Evolutionary conservation across 2,329 filamentous ascomycete genomes (phyloP).

Genomic region (Exophiala mesophila): DNA sequence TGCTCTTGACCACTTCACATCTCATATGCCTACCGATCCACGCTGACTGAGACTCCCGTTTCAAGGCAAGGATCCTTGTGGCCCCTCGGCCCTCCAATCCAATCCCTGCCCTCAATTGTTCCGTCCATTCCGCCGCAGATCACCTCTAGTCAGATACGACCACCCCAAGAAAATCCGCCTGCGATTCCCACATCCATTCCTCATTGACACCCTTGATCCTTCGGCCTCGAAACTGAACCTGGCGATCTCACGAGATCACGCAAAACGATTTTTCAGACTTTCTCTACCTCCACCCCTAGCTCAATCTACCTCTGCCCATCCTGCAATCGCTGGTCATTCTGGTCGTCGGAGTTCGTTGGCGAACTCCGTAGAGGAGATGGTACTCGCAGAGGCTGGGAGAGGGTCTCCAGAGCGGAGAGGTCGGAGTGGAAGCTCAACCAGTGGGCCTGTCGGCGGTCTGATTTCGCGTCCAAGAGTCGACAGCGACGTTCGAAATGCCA

Average conservation of each 20-base stretch:
- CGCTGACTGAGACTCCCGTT: neutral
- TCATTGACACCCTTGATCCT: neutral
- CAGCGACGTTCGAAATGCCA: slow-evolving; percentile 23
- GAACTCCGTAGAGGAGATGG: slow-evolving; percentile 29
- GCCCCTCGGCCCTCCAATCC: too few relatives aligned
- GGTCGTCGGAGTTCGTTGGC: slow-evolving; percentile 31
- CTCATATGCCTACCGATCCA: neutral
- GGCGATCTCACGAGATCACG: slow-evolving; percentile 43
- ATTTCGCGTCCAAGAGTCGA: slow-evolving; percentile 27
- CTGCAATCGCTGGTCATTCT: slow-evolving; percentile 33
- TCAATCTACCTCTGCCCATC: slow-evolving; percentile 27
- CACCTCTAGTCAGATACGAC: too few relatives aligned
- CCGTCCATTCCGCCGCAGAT: too few relatives aligned
- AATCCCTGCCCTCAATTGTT: too few relatives aligned
- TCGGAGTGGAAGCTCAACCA: slow-evolving; percentile 24
- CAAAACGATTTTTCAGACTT: slow-evolving; percentile 43
- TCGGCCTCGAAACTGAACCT: slow-evolving; percentile 25
- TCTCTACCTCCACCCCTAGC: slow-evolving; percentile 30
- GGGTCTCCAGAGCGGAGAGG: slow-evolving; percentile 21
- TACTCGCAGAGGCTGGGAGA: slow-evolving; percentile 21
- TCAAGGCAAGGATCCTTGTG: too few relatives aligned
- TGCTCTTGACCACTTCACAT: neutral
- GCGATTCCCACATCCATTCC: too few relatives aligned
- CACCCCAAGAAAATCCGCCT: too few relatives aligned
- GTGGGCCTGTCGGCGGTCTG: slow-evolving; percentile 27